These are phyloP conservation scores for Areca catechu DNA, from an alignment of 176 grass and related monocot species.

Conservation along the genomic window DNA sequence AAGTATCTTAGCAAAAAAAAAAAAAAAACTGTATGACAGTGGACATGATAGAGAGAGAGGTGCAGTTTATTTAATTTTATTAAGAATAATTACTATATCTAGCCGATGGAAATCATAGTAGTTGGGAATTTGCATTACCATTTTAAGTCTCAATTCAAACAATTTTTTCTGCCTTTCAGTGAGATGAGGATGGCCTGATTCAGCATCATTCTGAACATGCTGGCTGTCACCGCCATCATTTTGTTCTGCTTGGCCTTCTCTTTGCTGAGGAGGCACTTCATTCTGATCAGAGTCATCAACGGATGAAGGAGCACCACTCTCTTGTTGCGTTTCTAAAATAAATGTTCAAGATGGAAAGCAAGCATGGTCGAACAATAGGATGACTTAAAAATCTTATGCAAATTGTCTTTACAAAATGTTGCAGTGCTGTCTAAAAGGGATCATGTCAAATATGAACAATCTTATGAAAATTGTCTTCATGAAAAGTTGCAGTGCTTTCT, in stretches of 20 bases:
- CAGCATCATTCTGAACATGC: constrained; percentile 16
- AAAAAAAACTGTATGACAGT: not conserved
- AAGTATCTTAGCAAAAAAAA: not conserved
- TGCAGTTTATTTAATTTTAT: too few relatives aligned
- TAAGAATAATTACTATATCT: too few relatives aligned
- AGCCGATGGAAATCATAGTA: too few relatives aligned
- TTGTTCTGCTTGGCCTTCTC: constrained; percentile 2
- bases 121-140: constrained; percentile 31
- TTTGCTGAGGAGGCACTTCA: constrained; percentile 8
- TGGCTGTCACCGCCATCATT: constrained; percentile 7
- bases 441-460: too few relatives aligned
- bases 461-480: too few relatives aligned
- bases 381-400: too few relatives aligned
- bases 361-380: too few relatives aligned
- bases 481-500: too few relatives aligned
- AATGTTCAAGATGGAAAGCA: not conserved
- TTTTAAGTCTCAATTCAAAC: constrained; percentile 72
- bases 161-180: constrained; percentile 75
- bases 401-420: too few relatives aligned
- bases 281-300: constrained; percentile 15
- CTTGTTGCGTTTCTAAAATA: constrained; percentile 12
- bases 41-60: too few relatives aligned
- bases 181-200: constrained; percentile 58
- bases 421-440: too few relatives aligned
- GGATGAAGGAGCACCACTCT: constrained; percentile 20